Conservation (phyloP, 176 grass and related monocot genomes). For the Triticum turgidum region DNA sequence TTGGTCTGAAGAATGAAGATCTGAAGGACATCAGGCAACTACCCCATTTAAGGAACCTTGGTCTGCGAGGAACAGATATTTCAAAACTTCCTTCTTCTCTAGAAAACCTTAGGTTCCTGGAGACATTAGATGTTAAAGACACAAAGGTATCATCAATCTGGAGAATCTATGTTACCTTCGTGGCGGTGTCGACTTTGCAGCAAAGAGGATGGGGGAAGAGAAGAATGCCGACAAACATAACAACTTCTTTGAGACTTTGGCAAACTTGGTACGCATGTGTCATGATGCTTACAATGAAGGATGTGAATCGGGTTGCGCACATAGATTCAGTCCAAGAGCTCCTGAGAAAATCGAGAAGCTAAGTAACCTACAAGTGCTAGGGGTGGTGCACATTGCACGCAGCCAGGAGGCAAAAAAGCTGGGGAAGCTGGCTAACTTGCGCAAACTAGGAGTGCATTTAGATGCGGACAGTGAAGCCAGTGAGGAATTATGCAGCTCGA, state of each 20-base stretch:
- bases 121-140: conserved; percentile 38
- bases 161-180: conserved; percentile 40
- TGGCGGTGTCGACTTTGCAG: neutral
- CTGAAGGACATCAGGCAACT: conserved; percentile 27
- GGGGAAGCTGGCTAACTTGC: neutral
- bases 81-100: conserved; percentile 30
- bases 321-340: conserved; percentile 13
- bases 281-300: neutral
- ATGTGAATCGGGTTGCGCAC: neutral
- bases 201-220: neutral
- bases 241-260: neutral
- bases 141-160: conserved; percentile 1
- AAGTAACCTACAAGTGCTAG: conserved; percentile 34
- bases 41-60: conserved; percentile 31
- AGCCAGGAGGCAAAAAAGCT: neutral
- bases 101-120: conserved; percentile 32
- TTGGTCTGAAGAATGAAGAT: conserved; percentile 9
- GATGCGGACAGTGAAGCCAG: neutral
- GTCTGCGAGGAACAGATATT: neutral
- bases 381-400: conserved; percentile 8
- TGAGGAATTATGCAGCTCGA: neutral
- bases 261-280: neutral
- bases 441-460: conserved; percentile 14
- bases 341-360: conserved; percentile 30
- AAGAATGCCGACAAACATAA: neutral